Evolutionary conservation across 2,329 filamentous ascomycete genomes (phyloP), one percentile per base, ranked within the genome.

Genomic region (Metarhizium album): DNA sequence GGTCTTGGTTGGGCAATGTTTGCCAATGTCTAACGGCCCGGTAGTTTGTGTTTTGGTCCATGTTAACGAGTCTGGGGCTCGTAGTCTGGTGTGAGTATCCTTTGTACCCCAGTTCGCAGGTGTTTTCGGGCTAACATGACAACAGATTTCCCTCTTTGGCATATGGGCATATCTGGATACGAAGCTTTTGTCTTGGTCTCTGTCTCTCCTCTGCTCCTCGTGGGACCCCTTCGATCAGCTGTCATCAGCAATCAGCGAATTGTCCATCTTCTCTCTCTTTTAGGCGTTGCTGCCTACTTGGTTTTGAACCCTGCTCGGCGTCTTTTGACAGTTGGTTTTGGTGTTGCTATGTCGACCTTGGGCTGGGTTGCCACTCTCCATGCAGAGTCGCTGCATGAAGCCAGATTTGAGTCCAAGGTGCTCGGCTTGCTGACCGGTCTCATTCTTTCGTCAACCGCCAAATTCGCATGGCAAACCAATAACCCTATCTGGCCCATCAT

Each of bases 141-240:
- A 43, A 40, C 47, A 89, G 86, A 94, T 68, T 98, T 98, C 66
- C 93, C 93, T 14, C 79, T 98, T 11, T 98, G 93, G 93, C 83
- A 96, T 66, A 98, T 98, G 93, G 93, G 93, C 27, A 94, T 98
- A 54, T 97, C 91, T 3, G 93, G 93, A 55, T 98, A 93, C 64
- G 93, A 98, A 70, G 85, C 83, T 42, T 76, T 95, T 57, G 84
- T 98, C 62, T 85, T 97, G 82, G 80, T 79, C 47, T 91, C 88
- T 3, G 68, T 91, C 48, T 87, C 90, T 4, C 93, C 93, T 0
- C 74, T 90, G 38, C 67, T 97, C 20, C 80, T 98, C 42, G 82
- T 90, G 55, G 76, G 76, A 45, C 73, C 83, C 1, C 53, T 96
- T 18, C 84, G 89, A 53, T 78, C 77, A 38, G 65, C 87, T 16